Evolutionary conservation across 1,284 basidiomycete genomes (phyloP), one percentile per base, ranked within the genome.

Genomic region (Malassezia arunalokei): DNA sequence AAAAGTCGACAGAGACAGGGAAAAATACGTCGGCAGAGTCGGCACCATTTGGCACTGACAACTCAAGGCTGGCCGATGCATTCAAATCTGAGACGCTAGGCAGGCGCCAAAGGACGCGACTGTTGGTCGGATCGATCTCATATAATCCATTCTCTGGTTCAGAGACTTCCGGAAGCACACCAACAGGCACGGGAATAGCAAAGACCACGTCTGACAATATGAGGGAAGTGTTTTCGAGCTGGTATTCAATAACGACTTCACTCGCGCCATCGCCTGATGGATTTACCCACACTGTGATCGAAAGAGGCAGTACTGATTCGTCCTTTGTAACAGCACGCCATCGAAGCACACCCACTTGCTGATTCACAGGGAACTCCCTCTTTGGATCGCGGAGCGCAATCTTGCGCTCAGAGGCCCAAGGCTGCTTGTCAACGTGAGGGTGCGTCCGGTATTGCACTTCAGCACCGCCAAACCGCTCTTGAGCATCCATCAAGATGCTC

Each of bases 241-340:
- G 90, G 74, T 94, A 98, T 75, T 96, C 92, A 65, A 96, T 87
- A 73, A 86, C 92, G 51, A 95, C 87, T 62, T 94, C 89, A 63
- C 84, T 87, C 7, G 58, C 64, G 14, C 67, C 67, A 63, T 89
- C 84, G 63, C 87, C 89, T 44, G 85, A 84, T 2, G 86, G 84
- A 29, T 87, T 85, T 5, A 91, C 91, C 92, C 92, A 96, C 75
- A 87, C 91, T 67, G 89, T 95, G 74, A 96, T 87, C 14, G 86
- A 86, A 52, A 98, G 75, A 1, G 92, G 92, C 17, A 94, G 82
- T 57, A 85, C 81, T 54, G 82, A 86, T 77, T 96, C 92, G 74
- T 96, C 92, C 67, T 85, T 89, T 28, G 86, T 85, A 1, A 82
- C 79, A 75, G 92, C 84, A 63, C 90, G 79, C 92, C 92, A 98